These are phyloP conservation scores for Zymoseptoria brevis DNA, from an alignment of 2,329 filamentous ascomycete species.

Conservation along the genomic window DNA sequence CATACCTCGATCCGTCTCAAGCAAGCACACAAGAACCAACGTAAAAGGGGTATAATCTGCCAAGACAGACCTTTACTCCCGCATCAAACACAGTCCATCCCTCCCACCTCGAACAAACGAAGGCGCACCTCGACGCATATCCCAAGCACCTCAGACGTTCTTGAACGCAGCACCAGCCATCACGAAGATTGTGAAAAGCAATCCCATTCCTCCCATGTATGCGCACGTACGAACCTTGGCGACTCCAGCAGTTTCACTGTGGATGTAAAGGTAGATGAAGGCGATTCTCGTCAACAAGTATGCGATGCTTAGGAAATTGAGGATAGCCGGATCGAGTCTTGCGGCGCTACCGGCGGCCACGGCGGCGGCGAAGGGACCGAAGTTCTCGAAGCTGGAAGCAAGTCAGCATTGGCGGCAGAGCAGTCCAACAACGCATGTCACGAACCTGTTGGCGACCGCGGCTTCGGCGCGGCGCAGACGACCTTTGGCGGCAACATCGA, in stretches of 20 bases:
- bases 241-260: conserved; percentile 15
- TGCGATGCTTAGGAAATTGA: conserved; percentile 24
- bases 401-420: no score
- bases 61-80: neutral
- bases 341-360: conserved; percentile 34
- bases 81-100: neutral
- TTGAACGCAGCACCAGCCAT: conserved; percentile 21
- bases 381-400: conserved; percentile 30
- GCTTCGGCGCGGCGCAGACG: conserved; percentile 31
- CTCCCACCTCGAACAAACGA: neutral
- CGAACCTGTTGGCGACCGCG: conserved; percentile 27
- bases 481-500: conserved; percentile 29
- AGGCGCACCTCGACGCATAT: neutral
- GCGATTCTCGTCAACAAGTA: conserved; percentile 23
- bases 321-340: conserved; percentile 19
- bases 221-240: conserved; percentile 14
- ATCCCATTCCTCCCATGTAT: conserved; percentile 19
- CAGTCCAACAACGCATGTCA: no score
- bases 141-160: neutral
- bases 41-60: neutral
- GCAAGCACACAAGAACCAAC: neutral
- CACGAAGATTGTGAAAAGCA: conserved; percentile 21
- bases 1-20: neutral
- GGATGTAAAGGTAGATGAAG: conserved; percentile 27
- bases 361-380: conserved; percentile 33